Evolutionary conservation across 208 protist genomes (phyloP).

Genomic region (Crithidia expoeki): DNA sequence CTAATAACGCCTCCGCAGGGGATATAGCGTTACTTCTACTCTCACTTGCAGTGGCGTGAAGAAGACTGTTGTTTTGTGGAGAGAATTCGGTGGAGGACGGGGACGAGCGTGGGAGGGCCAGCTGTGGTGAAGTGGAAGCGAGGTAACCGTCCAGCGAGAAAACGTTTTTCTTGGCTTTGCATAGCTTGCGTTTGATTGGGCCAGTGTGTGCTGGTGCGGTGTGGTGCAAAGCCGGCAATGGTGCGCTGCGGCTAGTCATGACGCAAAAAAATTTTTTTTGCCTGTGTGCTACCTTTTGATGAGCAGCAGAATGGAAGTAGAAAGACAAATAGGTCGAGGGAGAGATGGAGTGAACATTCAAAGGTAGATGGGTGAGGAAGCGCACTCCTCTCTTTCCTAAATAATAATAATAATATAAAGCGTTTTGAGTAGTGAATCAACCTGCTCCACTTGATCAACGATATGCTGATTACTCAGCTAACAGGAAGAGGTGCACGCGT

Average conservation of each 20-base stretch:
- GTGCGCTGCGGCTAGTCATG: conserved; percentile 2
- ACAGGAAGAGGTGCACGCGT: too few species aligned
- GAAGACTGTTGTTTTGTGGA: neutral
- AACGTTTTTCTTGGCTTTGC: conserved; percentile 13
- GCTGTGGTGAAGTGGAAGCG: conserved; percentile 3
- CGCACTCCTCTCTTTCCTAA: too few species aligned
- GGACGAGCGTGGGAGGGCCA: neutral
- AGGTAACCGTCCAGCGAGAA: conserved; percentile 28
- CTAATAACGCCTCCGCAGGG: conserved; percentile 27
- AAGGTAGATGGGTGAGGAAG: too few species aligned
- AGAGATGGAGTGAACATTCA: neutral
- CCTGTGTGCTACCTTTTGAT: neutral
- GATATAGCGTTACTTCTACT: neutral
- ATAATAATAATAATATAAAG: too few species aligned
- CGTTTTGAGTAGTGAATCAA: too few species aligned
- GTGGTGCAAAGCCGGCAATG: conserved; percentile 14
- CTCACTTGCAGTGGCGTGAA: neutral
- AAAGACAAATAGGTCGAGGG: neutral
- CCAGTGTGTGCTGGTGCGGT: neutral
- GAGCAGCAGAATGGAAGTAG: neutral
- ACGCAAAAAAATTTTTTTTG: neutral
- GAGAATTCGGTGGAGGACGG: too few species aligned
- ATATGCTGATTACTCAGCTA: too few species aligned
- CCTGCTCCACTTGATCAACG: too few species aligned
- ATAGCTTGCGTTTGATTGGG: neutral